A percentile compares a stretch with the other conserved stretches of the same genome.
Conservation (phyloP, 768 basidiomycete genomes). For the Ramaria rubella region DNA sequence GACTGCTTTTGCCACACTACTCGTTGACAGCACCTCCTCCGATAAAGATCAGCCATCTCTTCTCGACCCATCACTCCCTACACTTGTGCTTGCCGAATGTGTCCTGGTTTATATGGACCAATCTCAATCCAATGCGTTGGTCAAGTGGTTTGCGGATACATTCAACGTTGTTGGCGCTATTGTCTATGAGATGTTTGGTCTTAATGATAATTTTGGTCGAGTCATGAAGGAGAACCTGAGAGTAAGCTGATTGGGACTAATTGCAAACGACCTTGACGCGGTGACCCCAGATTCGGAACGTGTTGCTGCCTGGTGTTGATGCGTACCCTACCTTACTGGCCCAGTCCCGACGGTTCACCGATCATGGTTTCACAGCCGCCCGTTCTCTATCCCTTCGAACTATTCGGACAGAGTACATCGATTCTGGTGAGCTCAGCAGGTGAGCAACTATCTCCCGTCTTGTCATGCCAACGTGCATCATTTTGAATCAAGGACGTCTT, state of each 20-base stretch:
- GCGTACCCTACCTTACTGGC: constrained; percentile 53
- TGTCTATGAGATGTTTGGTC: constrained; percentile 91
- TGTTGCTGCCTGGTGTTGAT: constrained; percentile 66
- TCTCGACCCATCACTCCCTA: constrained; percentile 62
- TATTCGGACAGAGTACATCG: constrained; percentile 50
- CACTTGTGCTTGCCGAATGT: constrained; percentile 87
- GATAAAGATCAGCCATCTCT: constrained; percentile 12
- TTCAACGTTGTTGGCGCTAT: constrained; percentile 47
- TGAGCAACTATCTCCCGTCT: constrained; percentile 22
- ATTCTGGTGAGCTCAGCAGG: constrained; percentile 49
- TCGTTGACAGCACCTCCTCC: constrained; percentile 21
- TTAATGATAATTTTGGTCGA: constrained; percentile 82
- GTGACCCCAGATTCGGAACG: constrained; percentile 52
- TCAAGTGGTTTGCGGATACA: constrained; percentile 67
- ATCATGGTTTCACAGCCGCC: constrained; percentile 47
- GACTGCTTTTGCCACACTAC: constrained; percentile 37
- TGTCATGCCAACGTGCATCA: background rate
- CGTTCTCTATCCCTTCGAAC: constrained; percentile 61
- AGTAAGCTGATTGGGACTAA: constrained; percentile 34
- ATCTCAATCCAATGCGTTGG: constrained; percentile 45
- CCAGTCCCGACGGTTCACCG: constrained; percentile 53
- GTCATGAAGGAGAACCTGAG: constrained; percentile 88
- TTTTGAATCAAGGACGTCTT: background rate
- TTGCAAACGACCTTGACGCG: background rate
- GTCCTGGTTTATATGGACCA: constrained; percentile 85